Conservation (phyloP, 768 basidiomycete species). For the Lentinula edodes region DNA sequence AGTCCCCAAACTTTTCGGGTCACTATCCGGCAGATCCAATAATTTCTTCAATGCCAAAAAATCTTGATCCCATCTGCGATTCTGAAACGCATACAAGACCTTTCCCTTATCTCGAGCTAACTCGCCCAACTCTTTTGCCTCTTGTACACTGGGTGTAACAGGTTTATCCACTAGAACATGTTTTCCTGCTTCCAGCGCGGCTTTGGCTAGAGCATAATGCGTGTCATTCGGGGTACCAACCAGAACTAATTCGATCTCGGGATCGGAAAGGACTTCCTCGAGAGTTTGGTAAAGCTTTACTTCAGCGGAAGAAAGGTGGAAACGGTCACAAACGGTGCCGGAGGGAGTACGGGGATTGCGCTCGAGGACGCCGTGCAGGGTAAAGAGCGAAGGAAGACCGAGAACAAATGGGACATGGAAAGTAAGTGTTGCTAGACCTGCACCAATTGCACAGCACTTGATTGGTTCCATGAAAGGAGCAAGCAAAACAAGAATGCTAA, state of each 20-base stretch:
- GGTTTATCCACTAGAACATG: constrained; percentile 83
- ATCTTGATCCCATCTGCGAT: constrained; percentile 76
- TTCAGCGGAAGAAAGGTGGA: constrained; percentile 36
- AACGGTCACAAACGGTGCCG: constrained; percentile 62
- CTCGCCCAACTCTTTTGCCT: constrained; percentile 55
- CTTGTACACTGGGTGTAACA: constrained; percentile 50
- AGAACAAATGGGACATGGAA: constrained; percentile 82
- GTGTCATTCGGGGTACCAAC: constrained; percentile 72
- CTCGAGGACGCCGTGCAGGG: constrained; percentile 69
- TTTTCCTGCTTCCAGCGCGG: constrained; percentile 62
- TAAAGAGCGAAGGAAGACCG: constrained; percentile 64
- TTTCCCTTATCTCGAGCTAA: constrained; percentile 56
- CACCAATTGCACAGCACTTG: constrained; percentile 66
- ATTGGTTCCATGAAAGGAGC: constrained; percentile 36
- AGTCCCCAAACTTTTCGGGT: constrained; percentile 51
- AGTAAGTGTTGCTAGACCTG: constrained; percentile 69
- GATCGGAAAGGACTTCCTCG: constrained; percentile 55
- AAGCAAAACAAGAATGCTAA: too few relatives aligned
- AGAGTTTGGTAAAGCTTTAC: constrained; percentile 55
- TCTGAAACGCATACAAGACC: constrained; percentile 69
- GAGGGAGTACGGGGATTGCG: constrained; percentile 56
- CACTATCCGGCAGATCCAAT: constrained; percentile 44
- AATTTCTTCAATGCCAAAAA: constrained; percentile 62
- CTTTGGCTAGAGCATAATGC: constrained; percentile 64
- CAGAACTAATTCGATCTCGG: constrained; percentile 62